Conservation (phyloP, 306 rosid species). For the Dalbergia cochinchinensis region DNA sequence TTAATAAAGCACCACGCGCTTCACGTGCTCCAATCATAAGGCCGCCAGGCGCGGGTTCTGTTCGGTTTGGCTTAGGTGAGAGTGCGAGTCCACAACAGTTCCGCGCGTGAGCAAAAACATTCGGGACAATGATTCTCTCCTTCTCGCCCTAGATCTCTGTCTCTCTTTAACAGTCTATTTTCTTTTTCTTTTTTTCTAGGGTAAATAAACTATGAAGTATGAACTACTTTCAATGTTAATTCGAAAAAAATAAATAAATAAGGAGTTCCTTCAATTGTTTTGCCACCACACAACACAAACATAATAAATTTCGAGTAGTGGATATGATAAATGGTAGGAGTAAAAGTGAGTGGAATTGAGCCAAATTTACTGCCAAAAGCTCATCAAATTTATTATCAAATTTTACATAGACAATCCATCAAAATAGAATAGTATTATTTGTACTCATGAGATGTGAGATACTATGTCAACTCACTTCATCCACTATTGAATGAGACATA, state of each 20-base stretch:
- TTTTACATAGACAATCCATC: too few species aligned
- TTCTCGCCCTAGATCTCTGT: background rate
- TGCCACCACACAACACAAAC: background rate
- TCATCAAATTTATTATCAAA: too few species aligned
- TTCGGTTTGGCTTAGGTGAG: constrained; percentile 20
- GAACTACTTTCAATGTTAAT: too few species aligned
- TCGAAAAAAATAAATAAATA: too few species aligned
- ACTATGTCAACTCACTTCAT: too few species aligned
- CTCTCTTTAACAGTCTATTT: background rate
- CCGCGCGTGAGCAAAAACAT: constrained; percentile 49
- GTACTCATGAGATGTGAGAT: too few species aligned
- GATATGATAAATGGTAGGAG: too few species aligned
- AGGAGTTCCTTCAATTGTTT: background rate
- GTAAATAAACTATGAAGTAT: background rate
- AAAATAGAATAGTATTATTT: too few species aligned
- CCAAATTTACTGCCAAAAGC: too few species aligned
- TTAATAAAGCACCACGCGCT: constrained; percentile 53
- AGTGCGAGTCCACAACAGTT: background rate
- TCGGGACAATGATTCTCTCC: constrained; percentile 47
- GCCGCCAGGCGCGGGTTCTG: constrained; percentile 38
- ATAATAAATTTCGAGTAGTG: too few species aligned
- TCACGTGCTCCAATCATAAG: constrained; percentile 56
- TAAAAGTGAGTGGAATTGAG: too few species aligned
- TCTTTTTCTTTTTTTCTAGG: background rate
- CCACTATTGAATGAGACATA: too few species aligned